phyloP scores from a whole-genome alignment of 495 filamentous ascomycete species.

The Tuber indicum region DNA sequence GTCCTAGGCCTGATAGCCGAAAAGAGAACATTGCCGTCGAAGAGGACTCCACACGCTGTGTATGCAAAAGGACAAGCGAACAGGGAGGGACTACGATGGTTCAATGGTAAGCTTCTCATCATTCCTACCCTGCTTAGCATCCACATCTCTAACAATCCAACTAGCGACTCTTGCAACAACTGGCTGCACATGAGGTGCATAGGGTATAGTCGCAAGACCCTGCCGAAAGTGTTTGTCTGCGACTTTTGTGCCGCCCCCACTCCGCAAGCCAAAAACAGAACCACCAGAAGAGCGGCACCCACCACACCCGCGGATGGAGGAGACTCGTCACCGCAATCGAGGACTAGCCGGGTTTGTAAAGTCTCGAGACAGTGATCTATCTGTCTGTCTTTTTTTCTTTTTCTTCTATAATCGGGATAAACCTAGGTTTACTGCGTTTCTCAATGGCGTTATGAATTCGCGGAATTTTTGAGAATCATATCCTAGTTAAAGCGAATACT shows the following conservation, averaged over 20 bases:
- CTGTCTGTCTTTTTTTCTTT: not conserved
- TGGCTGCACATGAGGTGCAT: slow-evolving; percentile 40
- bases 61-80: slow-evolving; percentile 34
- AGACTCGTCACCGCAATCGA: not conserved
- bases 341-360: not conserved
- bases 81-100: slow-evolving; percentile 36
- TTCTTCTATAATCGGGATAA: slow-evolving; percentile 2
- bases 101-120: slow-evolving; percentile 31
- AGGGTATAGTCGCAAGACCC: slow-evolving; percentile 31
- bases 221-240: slow-evolving; percentile 39
- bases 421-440: not conserved
- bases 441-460: not conserved
- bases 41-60: slow-evolving; percentile 30
- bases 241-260: slow-evolving; percentile 26
- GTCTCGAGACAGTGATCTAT: not conserved
- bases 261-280: slow-evolving; percentile 6
- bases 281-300: not conserved
- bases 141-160: slow-evolving; percentile 6
- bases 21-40: not conserved
- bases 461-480: not conserved
- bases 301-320: not conserved
- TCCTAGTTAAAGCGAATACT: not conserved
- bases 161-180: slow-evolving; percentile 37
- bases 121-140: not conserved
- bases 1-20: slow-evolving; percentile 12